phyloP scores from a whole-genome alignment of 2,329 filamentous ascomycete genomes.

The Pestalotiopsis sp. region DNA sequence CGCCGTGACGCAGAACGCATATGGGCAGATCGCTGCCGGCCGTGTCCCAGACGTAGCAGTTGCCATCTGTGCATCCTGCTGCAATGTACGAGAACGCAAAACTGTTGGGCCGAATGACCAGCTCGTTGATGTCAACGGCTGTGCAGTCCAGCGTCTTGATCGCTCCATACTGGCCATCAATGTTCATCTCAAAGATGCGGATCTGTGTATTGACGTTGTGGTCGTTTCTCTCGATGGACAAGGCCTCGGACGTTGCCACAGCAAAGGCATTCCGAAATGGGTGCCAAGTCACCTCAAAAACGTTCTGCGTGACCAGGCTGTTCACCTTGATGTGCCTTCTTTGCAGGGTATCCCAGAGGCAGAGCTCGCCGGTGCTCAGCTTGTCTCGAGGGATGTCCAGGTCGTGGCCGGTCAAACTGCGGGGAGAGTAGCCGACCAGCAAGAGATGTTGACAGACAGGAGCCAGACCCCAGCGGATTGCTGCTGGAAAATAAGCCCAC shows the following conservation, averaged over 20 bases:
- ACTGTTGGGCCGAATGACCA: slow-evolving; percentile 61
- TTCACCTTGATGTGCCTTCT: slow-evolving; percentile 48
- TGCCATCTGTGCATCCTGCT: slow-evolving; percentile 64
- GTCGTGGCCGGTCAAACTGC: slow-evolving; percentile 55
- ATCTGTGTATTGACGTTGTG: slow-evolving; percentile 56
- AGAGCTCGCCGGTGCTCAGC: slow-evolving; percentile 60
- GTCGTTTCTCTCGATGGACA: slow-evolving; percentile 42
- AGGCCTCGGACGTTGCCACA: slow-evolving; percentile 58
- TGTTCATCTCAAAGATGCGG: slow-evolving; percentile 49
- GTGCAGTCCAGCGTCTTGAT: slow-evolving; percentile 60
- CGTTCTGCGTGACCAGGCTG: slow-evolving; percentile 58
- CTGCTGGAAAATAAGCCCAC: slow-evolving; percentile 66
- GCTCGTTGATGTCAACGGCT: slow-evolving; percentile 64
- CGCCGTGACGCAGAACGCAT: slow-evolving; percentile 57
- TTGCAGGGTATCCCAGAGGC: slow-evolving; percentile 56
- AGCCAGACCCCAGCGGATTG: slow-evolving; percentile 62
- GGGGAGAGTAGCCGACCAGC: slow-evolving; percentile 65
- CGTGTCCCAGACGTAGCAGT: slow-evolving; percentile 66
- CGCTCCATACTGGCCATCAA: slow-evolving; percentile 42
- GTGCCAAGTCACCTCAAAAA: slow-evolving; percentile 69
- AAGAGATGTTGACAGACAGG: slow-evolving; percentile 51
- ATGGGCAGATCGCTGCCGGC: slow-evolving; percentile 56
- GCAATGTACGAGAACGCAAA: slow-evolving; percentile 54
- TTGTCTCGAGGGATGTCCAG: slow-evolving; percentile 61
- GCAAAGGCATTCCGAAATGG: slow-evolving; percentile 55